Evolutionary conservation across 805 yeast genomes (phyloP).

Genomic region (Saccharomyces paradoxus): DNA sequence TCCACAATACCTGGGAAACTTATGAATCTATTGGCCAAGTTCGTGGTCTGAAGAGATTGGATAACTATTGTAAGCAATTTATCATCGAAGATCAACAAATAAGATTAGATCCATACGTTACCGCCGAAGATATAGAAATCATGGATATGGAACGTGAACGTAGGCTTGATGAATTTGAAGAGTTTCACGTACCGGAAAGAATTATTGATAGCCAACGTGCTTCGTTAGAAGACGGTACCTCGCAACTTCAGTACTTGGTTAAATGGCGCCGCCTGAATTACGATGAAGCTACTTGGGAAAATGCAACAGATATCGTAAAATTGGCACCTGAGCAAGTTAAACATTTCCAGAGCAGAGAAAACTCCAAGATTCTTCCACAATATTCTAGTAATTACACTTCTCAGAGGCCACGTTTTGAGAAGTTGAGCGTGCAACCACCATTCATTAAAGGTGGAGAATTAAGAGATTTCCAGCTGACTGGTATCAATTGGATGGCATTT

Average conservation of each 20-base stretch:
- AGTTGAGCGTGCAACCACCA: slow-evolving; percentile 75
- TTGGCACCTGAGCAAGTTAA: slow-evolving; percentile 78
- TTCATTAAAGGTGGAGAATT: slow-evolving; percentile 86
- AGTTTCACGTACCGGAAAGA: slow-evolving; percentile 80
- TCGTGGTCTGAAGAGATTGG: slow-evolving; percentile 79
- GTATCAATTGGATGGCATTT: slow-evolving; percentile 99
- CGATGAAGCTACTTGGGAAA: slow-evolving; percentile 96
- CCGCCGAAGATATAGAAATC: slow-evolving; percentile 86
- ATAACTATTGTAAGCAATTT: slow-evolving; percentile 77
- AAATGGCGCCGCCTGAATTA: slow-evolving; percentile 92
- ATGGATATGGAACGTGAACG: slow-evolving; percentile 89
- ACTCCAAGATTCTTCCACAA: slow-evolving; percentile 78
- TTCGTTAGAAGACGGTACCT: slow-evolving; percentile 44
- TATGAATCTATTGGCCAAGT: slow-evolving; percentile 42
- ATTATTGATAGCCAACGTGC: slow-evolving; percentile 79
- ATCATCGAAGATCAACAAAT: slow-evolving; percentile 68
- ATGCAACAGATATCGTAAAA: slow-evolving; percentile 77
- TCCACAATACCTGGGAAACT: slow-evolving; percentile 91
- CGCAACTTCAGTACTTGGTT: slow-evolving; percentile 70
- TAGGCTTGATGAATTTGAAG: slow-evolving; percentile 71
- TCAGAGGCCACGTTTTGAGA: slow-evolving; percentile 82
- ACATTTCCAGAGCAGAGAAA: slow-evolving; percentile 69
- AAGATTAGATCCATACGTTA: slow-evolving; percentile 70
- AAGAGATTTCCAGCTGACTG: slow-evolving; percentile 95
- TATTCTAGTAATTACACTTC: slow-evolving; percentile 61